These are phyloP conservation scores for Suhomyces prunicola DNA, from an alignment of 805 yeast genomes.

Conservation along the genomic window DNA sequence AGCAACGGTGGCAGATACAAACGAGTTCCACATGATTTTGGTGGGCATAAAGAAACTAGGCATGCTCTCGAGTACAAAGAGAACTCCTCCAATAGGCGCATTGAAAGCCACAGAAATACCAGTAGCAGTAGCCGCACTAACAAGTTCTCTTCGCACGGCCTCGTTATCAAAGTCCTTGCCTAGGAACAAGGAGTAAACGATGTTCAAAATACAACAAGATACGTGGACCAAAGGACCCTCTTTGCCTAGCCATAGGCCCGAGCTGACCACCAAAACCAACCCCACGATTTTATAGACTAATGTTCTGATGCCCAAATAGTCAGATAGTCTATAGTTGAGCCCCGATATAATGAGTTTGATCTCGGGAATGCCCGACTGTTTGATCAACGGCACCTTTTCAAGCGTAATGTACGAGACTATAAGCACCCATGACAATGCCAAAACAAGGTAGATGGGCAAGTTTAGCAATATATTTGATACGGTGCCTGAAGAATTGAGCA, in stretches of 20 bases:
- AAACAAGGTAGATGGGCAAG: conserved; percentile 33
- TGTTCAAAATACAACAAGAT: conserved; percentile 55
- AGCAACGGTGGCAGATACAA: conserved; percentile 73
- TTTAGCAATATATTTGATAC: conserved; percentile 23
- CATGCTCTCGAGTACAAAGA: conserved; percentile 69
- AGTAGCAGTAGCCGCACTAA: conserved; percentile 75
- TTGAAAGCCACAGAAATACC: conserved; percentile 85
- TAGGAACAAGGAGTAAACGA: conserved; percentile 28
- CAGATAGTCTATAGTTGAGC: conserved; percentile 42
- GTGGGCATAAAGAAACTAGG: conserved; percentile 62
- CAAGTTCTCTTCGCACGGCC: conserved; percentile 61
- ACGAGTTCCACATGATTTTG: conserved; percentile 76
- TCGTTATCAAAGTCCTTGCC: conserved; percentile 44
- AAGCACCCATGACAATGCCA: conserved; percentile 23
- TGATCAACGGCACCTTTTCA: conserved; percentile 24
- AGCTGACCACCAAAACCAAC: conserved; percentile 61
- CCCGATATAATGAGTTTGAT: conserved; percentile 69
- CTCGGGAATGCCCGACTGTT: conserved; percentile 69
- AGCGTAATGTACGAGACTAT: conserved; percentile 31
- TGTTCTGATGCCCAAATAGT: conserved; percentile 50
- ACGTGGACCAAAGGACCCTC: conserved; percentile 88
- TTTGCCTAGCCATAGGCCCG: conserved; percentile 80
- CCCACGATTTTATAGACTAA: conserved; percentile 57
- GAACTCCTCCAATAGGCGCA: conserved; percentile 85
- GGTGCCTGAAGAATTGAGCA: conserved; percentile 19